Percentiles rank a stretch among this genome's conserved stretches.
phyloP scores from a whole-genome alignment of 2,329 filamentous ascomycete genomes.

The Epichloe elymi region DNA sequence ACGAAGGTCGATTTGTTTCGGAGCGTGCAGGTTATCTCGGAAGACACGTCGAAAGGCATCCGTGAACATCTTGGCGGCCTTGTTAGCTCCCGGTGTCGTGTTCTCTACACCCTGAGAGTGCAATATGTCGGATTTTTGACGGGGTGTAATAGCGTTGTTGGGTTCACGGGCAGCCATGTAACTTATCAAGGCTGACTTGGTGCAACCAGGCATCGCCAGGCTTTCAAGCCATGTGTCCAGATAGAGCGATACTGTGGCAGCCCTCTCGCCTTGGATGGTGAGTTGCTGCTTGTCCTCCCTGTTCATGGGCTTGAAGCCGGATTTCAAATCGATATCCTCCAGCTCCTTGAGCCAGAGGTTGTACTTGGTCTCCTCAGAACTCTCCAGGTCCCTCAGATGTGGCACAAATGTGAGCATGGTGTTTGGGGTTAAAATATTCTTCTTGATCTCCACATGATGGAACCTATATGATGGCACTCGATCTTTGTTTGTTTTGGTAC shows the following conservation, averaged over 20 bases:
- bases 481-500: slow-evolving; percentile 35
- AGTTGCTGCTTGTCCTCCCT: slow-evolving; percentile 36
- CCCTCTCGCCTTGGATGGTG: slow-evolving; percentile 37
- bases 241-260: slow-evolving; percentile 37
- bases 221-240: slow-evolving; percentile 39
- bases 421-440: slow-evolving; percentile 46
- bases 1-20: slow-evolving; percentile 32
- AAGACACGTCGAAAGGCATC: slow-evolving; percentile 46
- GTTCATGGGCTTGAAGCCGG: slow-evolving; percentile 41
- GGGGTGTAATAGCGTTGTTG: slow-evolving; percentile 36
- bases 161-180: slow-evolving; percentile 37
- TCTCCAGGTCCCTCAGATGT: slow-evolving; percentile 42
- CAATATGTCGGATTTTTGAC: slow-evolving; percentile 39
- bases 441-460: slow-evolving; percentile 46
- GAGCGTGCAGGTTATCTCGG: slow-evolving; percentile 17
- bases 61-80: slow-evolving; percentile 36
- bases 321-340: slow-evolving; percentile 43
- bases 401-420: slow-evolving; percentile 48
- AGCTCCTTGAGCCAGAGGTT: slow-evolving; percentile 44
- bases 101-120: slow-evolving; percentile 30
- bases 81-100: slow-evolving; percentile 27
- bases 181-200: slow-evolving; percentile 37
- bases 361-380: slow-evolving; percentile 42
- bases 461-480: slow-evolving; percentile 46
- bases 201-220: slow-evolving; percentile 37